Conservation (phyloP, 257 asterid species). For the Salvia rosmarinus region DNA sequence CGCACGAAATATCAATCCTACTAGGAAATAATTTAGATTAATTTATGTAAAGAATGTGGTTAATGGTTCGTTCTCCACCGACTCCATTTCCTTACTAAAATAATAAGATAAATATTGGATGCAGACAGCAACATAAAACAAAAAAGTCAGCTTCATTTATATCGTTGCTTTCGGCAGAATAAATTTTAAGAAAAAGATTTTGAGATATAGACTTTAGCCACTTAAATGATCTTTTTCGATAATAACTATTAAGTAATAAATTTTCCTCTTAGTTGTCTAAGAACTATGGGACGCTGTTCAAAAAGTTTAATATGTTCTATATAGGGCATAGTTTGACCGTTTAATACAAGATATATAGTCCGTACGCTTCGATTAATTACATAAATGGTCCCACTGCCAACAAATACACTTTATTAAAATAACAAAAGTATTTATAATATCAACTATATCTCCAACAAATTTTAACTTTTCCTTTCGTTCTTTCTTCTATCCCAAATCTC, state of each 20-base stretch:
- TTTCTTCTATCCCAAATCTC: neutral
- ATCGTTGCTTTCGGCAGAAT: neutral
- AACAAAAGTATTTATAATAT: neutral
- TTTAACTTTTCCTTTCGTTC: constrained; percentile 26
- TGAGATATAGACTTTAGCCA: no score
- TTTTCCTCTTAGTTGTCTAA: neutral
- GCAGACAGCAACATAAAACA: no score
- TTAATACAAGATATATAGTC: neutral
- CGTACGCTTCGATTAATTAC: neutral
- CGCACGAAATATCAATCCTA: no score
- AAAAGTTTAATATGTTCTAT: no score
- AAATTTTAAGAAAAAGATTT: no score
- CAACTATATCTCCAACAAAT: constrained; percentile 20
- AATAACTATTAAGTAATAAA: neutral
- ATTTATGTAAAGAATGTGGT: no score
- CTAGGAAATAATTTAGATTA: no score
- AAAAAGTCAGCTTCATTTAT: neutral
- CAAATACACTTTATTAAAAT: constrained; percentile 21
- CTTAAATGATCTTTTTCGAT: neutral
- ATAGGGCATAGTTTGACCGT: neutral
- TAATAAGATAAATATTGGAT: no score
- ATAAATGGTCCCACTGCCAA: constrained; percentile 1
- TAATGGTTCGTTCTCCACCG: no score
- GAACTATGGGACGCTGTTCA: neutral
- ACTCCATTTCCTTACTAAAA: no score